A percentile compares a stretch with the other conserved stretches of the same genome.
These are phyloP conservation scores for Spencermartinsiella europaea DNA, from an alignment of 805 yeast genomes.

Conservation along the genomic window DNA sequence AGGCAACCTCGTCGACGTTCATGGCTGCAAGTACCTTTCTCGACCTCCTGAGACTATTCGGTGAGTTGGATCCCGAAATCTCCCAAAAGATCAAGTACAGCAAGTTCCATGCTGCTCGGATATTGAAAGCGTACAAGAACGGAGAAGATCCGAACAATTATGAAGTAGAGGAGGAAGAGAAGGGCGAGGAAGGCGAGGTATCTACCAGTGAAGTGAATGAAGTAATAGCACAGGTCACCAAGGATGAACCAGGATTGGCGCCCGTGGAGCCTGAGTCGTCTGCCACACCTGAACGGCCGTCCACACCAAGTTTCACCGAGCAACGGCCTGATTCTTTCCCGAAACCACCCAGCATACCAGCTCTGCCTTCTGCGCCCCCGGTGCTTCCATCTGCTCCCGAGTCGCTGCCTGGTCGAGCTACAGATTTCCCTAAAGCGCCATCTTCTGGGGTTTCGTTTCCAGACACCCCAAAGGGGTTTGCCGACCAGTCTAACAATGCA, in stretches of 20 bases:
- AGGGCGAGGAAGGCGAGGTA: conserved; percentile 14
- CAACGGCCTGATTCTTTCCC: no score
- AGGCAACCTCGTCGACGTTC: conserved; percentile 46
- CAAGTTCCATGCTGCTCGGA: conserved; percentile 57
- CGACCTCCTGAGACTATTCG: conserved; percentile 42
- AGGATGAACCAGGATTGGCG: background rate
- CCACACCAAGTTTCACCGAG: no score
- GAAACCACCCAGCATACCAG: conserved; percentile 10
- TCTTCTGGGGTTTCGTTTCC: background rate
- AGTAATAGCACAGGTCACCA: conserved; percentile 5
- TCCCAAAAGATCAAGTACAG: conserved; percentile 50
- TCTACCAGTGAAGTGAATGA: conserved; percentile 10
- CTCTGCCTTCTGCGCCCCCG: conserved; percentile 13
- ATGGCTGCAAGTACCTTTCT: conserved; percentile 52
- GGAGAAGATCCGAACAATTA: conserved; percentile 58
- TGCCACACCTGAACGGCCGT: no score
- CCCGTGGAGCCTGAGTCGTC: background rate
- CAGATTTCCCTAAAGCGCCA: background rate
- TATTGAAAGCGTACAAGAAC: conserved; percentile 42
- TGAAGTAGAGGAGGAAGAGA: conserved; percentile 29
- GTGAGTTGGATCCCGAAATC: conserved; percentile 31
- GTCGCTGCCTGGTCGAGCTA: background rate
- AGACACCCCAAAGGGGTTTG: background rate
- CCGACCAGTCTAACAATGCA: background rate
- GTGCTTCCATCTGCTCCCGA: conserved; percentile 8